Evolutionary conservation across 1,284 basidiomycete genomes (phyloP).

Genomic region (Trichosporon asahii): DNA sequence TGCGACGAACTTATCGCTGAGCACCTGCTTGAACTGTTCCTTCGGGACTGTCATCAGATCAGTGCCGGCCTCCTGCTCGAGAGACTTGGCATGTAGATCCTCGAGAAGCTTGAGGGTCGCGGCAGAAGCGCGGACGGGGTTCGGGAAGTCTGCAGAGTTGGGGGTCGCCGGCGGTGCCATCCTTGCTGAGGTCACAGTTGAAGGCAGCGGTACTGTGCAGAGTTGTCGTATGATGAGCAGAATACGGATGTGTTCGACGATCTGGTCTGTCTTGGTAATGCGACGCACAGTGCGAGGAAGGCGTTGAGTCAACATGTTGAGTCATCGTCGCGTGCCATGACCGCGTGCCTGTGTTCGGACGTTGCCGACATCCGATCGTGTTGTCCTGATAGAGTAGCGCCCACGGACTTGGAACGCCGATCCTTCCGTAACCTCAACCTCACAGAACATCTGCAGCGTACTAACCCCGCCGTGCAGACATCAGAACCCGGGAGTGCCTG

Average conservation of each 20-base stretch:
- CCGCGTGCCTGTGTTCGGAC: neutral
- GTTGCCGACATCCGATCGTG: neutral
- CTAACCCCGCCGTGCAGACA: neutral
- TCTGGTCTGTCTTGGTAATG: neutral
- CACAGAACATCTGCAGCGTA: neutral
- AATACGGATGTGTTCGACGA: too few relatives aligned
- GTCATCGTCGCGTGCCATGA: neutral
- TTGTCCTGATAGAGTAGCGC: neutral
- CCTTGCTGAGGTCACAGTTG: neutral
- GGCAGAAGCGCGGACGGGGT: slow-evolving; percentile 18
- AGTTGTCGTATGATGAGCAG: neutral
- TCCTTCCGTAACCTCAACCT: neutral
- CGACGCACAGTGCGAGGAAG: neutral
- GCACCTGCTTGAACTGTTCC: slow-evolving; percentile 23
- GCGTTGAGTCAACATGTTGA: neutral
- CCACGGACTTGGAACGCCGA: neutral
- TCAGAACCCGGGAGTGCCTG: neutral
- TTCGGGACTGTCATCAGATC: slow-evolving; percentile 9
- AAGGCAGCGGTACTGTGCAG: neutral
- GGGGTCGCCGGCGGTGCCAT: neutral
- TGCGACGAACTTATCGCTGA: slow-evolving; percentile 38
- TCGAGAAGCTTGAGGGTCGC: slow-evolving; percentile 25
- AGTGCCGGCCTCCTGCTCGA: slow-evolving; percentile 26
- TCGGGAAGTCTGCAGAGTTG: slow-evolving; percentile 15
- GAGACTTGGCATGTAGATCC: slow-evolving; percentile 26